These are phyloP conservation scores for Chaetomiaceae sp. DNA, from an alignment of 2,329 filamentous ascomycete genomes.

Conservation along the genomic window DNA sequence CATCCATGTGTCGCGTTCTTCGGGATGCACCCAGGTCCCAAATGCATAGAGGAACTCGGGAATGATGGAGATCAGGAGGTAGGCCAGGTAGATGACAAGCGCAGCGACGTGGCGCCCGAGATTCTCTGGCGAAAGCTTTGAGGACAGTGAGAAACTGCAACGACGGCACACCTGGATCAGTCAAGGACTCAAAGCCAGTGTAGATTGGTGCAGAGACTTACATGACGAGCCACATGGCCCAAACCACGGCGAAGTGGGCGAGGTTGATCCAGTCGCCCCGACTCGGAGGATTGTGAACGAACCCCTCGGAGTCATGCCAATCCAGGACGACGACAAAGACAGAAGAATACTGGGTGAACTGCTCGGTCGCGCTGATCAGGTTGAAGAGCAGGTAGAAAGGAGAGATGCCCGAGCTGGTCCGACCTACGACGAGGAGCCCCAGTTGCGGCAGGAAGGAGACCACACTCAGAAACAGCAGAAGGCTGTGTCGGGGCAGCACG, in stretches of 20 bases:
- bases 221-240: background rate
- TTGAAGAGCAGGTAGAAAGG: background rate
- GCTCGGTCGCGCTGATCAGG: background rate
- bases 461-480: background rate
- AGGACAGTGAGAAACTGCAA: background rate
- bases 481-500: background rate
- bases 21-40: too few species aligned
- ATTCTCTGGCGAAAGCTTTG: background rate
- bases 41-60: background rate
- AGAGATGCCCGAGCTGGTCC: background rate
- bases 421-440: background rate
- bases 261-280: background rate
- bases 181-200: background rate
- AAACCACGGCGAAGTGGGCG: background rate
- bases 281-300: background rate
- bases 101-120: background rate
- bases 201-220: background rate
- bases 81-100: background rate
- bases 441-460: background rate
- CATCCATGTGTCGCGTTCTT: too few species aligned
- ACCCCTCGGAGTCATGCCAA: background rate
- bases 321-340: background rate
- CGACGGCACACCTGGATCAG: background rate
- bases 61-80: background rate
- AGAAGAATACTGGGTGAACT: background rate